Evolutionary conservation across 148 eudicot species (phyloP).

Genomic region (Chenopodium berlandieri): DNA sequence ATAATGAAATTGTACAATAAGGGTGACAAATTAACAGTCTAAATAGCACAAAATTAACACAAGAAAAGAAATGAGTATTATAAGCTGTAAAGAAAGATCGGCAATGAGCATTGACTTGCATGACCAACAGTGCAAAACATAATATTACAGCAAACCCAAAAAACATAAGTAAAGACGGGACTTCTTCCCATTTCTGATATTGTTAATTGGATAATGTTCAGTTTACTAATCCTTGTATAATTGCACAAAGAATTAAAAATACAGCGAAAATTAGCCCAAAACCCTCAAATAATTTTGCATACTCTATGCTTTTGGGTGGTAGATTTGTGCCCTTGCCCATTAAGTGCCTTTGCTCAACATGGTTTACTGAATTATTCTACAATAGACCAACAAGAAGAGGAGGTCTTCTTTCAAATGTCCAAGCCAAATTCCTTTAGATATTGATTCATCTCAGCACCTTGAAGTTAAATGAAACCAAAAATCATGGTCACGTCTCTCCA

Average conservation of each 20-base stretch:
- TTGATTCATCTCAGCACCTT: neutral
- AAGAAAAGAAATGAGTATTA: neutral
- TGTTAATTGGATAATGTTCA: neutral
- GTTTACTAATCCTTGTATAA: neutral
- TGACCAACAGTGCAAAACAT: neutral
- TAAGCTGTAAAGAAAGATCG: neutral
- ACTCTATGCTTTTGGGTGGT: too few species aligned
- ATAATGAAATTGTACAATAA: neutral
- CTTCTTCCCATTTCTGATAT: neutral
- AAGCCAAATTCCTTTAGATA: neutral
- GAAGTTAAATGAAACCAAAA: too few species aligned
- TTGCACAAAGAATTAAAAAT: neutral
- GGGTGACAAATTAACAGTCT: neutral
- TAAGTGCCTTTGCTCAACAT: too few species aligned
- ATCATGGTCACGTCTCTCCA: neutral
- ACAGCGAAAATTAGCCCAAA: neutral
- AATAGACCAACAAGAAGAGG: neutral
- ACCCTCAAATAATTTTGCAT: neutral
- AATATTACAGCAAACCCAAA: neutral
- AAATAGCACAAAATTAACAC: neutral
- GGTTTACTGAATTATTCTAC: neutral
- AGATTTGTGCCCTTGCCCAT: too few species aligned
- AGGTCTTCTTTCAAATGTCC: neutral
- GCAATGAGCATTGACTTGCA: neutral
- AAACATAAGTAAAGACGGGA: neutral